Evolutionary conservation across 1,139 yeast genomes (phyloP).

Genomic region (Dujonia santamariae): DNA sequence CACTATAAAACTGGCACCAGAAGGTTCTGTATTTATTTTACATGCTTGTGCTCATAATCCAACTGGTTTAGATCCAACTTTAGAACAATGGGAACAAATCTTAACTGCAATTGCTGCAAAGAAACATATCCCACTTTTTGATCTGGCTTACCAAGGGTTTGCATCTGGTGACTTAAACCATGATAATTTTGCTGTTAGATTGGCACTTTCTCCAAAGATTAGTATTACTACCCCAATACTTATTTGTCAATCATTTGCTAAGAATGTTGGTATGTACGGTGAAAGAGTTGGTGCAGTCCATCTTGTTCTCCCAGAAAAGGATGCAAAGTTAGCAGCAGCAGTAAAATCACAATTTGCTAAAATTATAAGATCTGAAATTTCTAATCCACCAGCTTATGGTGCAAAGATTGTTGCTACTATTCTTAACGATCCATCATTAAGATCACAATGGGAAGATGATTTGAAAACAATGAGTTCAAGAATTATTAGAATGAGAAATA

Average conservation of each 20-base stretch:
- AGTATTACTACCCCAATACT: constrained; percentile 48
- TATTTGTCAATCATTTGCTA: constrained; percentile 95
- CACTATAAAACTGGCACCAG: constrained; percentile 68
- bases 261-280: constrained; percentile 96
- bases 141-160: constrained; percentile 48
- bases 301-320: constrained; percentile 49
- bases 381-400: constrained; percentile 96
- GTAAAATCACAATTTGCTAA: constrained; percentile 74
- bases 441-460: constrained; percentile 81
- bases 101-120: constrained; percentile 37
- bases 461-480: constrained; percentile 86
- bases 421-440: constrained; percentile 60
- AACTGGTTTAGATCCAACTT: constrained; percentile 49
- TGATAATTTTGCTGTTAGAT: constrained; percentile 86
- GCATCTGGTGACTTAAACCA: constrained; percentile 69
- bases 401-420: constrained; percentile 86
- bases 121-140: constrained; percentile 42
- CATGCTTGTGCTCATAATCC: constrained; percentile 55
- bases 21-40: constrained; percentile 66
- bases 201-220: constrained; percentile 62
- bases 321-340: constrained; percentile 40
- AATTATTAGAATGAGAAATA: constrained; percentile 72
- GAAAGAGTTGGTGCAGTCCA: constrained; percentile 96
- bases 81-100: constrained; percentile 39
- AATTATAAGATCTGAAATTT: constrained; percentile 78